Base-by-base conservation (phyloP, 345 rosid genomes). In the Arabis alpina region DNA sequence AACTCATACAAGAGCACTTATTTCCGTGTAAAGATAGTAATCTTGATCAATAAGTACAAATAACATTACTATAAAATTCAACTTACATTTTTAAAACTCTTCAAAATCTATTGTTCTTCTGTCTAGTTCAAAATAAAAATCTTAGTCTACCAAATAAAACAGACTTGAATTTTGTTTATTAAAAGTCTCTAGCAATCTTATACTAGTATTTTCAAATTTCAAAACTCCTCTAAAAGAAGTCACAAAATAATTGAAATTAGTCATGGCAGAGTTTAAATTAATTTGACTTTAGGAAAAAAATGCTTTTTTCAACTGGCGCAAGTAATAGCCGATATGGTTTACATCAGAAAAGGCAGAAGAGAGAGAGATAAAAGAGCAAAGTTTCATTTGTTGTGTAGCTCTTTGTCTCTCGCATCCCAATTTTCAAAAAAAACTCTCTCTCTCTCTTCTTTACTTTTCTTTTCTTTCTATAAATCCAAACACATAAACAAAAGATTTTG, bases 381-480 rank as follows among this genome's bases (percentile, higher is more conserved):
- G 75, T 77, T 53, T 64, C 68, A 77, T 65, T 67, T 78, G 66
- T 65, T 66, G 54, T 68, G 71, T 70, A 48, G 45, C 32, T 3
- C n/a, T 55, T 48, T 45, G 48, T 59, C 59, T 59, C 50, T 59
- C 45, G 79, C 79, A 69, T 70, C 79, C 70, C 71, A 54, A 13
- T 37, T 74, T 68, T 60, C 36, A 51, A 60, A 68, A 57, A 28
- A 68, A 57, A 28, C 16, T 30, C 48, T 34, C 37, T 69, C 12
- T 13, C 41, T 36, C 30, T 48, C 13, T 44, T 19, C 28, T 64
- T 14, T 25, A 24, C 12, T 67, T n/a, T 4, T 36, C 41, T 45
- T 56, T 53, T 34, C 7, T 2, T 34, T 51, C 76, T 64, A 74
- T 67, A 60, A 60, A 54, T 47, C 68, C 73, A 79, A 61, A 66